Evolutionary conservation across 2,329 filamentous ascomycete genomes (phyloP).

Genomic region (Ophiostoma montium): DNA sequence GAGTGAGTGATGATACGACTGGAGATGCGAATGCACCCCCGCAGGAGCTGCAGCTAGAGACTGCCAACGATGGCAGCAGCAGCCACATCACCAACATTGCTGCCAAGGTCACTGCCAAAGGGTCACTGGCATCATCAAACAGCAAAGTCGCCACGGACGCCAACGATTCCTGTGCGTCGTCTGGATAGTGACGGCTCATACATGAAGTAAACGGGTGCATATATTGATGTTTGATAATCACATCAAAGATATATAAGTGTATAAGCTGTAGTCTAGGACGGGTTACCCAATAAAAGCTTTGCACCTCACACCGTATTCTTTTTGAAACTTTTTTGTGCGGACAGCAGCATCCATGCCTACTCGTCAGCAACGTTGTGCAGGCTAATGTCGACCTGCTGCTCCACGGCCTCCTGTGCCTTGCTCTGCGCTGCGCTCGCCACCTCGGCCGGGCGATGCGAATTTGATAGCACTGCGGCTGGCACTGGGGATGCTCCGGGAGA

Average conservation of each 20-base stretch:
- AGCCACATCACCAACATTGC: neutral
- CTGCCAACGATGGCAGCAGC: neutral
- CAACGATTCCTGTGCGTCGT: no score
- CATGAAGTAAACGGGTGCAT: neutral
- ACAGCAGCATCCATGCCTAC: neutral
- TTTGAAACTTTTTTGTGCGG: neutral
- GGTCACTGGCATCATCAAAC: neutral
- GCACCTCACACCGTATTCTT: neutral
- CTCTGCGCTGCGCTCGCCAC: neutral
- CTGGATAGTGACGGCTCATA: neutral
- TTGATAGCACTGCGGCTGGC: neutral
- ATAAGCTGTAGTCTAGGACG: neutral
- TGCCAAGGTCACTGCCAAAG: no score
- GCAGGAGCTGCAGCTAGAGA: no score
- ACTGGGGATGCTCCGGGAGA: neutral
- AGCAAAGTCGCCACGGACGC: neutral
- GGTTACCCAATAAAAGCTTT: no score
- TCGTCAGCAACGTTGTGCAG: constrained; percentile 2
- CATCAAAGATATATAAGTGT: neutral
- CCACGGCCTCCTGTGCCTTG: neutral
- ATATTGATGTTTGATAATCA: no score
- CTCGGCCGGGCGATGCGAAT: neutral
- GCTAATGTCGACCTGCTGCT: constrained; percentile 2
- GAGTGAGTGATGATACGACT: neutral
- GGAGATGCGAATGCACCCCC: neutral